Base-by-base conservation (phyloP, 192 early-diverging fungal species). In the Glomus cerebriforme region DNA sequence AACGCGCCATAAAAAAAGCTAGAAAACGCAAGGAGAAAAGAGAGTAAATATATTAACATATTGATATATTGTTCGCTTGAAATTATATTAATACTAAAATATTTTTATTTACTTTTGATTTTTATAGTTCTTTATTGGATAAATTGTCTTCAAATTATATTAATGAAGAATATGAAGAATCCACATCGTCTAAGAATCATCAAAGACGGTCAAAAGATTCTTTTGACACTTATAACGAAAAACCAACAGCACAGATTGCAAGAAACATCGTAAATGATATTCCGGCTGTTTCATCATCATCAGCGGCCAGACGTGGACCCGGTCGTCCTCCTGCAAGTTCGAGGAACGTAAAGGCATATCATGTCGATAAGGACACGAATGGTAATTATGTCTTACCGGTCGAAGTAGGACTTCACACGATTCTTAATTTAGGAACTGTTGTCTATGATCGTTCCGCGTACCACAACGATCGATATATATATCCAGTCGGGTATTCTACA, bases 401-500 rank as follows among this genome's bases (percentile, higher is more conserved):
- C 29, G 78, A 86, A 54, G 77, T 92, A 15, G 94, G 92, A 7
- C 81, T 89, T 15, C 82, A 93, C 8, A 92, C 87, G 8, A 75
- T 95, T 32, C 69, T 88, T 17, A 59, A 26, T 66, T 84, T 95
- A 32, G 95, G 95, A 39, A 75, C 43, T 2, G 85, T 96, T 32
- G 81, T 92, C 2, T 85, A 78, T 60, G 88, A 93, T 77, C 84
- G 86, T 13, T 62, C 85, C 62, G 79, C 83, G 0, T 96, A 89
- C 81, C 94, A 96, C 80, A 92, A 84, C 75, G 92, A 95, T 74
- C 86, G 93, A 59, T 94, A 96, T 80, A 94, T 96, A 35, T 96
- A 85, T 82, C 95, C 95, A 0, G 85, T 95, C 19, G 94, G 94
- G 22, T 96, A 93, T 82, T 87, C 80, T n/a, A 86, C 88, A 8